These are phyloP conservation scores for Picochlorum sp. DNA, from an alignment of 139 green algal species.

Conservation along the genomic window DNA sequence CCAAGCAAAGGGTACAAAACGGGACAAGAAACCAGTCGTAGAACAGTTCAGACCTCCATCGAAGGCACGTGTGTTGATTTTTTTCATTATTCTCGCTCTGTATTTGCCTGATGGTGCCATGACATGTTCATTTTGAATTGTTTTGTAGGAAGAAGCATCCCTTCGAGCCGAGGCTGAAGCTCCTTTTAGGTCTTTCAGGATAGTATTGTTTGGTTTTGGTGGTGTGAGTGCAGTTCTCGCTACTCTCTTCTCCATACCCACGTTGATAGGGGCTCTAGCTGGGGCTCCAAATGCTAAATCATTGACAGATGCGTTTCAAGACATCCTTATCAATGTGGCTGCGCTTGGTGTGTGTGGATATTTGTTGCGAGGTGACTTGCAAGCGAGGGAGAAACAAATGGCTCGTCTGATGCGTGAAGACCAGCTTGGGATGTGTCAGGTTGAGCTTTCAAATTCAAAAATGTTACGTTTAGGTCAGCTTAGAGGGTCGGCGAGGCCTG, in stretches of 20 bases:
- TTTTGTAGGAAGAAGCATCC: constrained; percentile 18
- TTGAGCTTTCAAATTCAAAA: constrained; percentile 63
- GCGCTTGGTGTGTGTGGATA: constrained; percentile 36
- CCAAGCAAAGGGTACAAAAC: too few relatives aligned
- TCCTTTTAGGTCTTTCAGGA: constrained; percentile 46
- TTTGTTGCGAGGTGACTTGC: constrained; percentile 33
- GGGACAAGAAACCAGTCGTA: too few relatives aligned
- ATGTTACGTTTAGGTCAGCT: constrained; percentile 46
- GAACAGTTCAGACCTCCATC: too few relatives aligned
- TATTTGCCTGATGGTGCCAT: background rate
- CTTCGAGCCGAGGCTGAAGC: constrained; percentile 58
- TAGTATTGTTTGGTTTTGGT: constrained; percentile 65
- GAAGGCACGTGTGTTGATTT: too few relatives aligned
- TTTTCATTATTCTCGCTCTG: background rate
- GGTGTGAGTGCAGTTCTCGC: constrained; percentile 41
- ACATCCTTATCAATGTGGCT: constrained; percentile 62
- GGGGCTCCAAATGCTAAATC: constrained; percentile 42
- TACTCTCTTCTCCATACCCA: constrained; percentile 49
- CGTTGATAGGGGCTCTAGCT: constrained; percentile 47
- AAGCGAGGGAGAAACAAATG: constrained; percentile 65
- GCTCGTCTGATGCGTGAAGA: constrained; percentile 61
- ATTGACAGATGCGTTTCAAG: constrained; percentile 41
- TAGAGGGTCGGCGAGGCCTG: constrained; percentile 40
- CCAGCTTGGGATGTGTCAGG: constrained; percentile 36
- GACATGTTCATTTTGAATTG: background rate